Percentiles rank a stretch among this genome's conserved stretches.
phyloP scores from a whole-genome alignment of 2,329 filamentous ascomycete species.

The Penicillium crustosum region DNA sequence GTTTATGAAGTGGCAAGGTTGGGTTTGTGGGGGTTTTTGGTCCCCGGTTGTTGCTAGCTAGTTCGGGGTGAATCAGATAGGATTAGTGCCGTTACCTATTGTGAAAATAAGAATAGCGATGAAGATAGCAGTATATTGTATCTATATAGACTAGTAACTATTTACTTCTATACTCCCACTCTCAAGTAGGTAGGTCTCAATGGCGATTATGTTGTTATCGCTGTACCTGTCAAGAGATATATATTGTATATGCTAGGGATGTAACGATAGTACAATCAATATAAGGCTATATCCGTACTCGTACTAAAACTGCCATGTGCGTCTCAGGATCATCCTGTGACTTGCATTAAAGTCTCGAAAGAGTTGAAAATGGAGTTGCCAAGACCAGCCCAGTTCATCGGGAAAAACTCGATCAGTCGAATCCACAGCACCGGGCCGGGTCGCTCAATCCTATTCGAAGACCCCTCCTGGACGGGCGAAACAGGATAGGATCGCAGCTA shows the following conservation, averaged over 20 bases:
- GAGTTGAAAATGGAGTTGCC: neutral
- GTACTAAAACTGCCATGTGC: neutral
- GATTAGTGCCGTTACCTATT: neutral
- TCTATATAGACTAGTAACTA: neutral
- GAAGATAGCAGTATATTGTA: neutral
- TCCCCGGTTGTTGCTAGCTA: no score
- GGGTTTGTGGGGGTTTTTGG: neutral
- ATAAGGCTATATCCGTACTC: neutral
- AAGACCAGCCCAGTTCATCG: neutral
- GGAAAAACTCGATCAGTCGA: conserved; percentile 7
- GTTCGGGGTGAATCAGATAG: neutral
- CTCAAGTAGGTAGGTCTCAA: neutral
- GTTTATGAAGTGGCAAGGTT: neutral
- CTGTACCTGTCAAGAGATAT: neutral
- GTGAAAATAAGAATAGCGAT: neutral
- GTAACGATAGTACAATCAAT: neutral
- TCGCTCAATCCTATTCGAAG: conserved; percentile 4
- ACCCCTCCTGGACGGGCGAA: neutral
- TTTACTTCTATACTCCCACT: neutral
- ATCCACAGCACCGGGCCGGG: neutral
- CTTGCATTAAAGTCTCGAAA: neutral
- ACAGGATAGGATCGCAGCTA: neutral
- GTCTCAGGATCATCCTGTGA: neutral
- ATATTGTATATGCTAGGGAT: neutral
- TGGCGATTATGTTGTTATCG: neutral